phyloP scores from a whole-genome alignment of 1,284 basidiomycete genomes.

The Puccinia triticina region DNA sequence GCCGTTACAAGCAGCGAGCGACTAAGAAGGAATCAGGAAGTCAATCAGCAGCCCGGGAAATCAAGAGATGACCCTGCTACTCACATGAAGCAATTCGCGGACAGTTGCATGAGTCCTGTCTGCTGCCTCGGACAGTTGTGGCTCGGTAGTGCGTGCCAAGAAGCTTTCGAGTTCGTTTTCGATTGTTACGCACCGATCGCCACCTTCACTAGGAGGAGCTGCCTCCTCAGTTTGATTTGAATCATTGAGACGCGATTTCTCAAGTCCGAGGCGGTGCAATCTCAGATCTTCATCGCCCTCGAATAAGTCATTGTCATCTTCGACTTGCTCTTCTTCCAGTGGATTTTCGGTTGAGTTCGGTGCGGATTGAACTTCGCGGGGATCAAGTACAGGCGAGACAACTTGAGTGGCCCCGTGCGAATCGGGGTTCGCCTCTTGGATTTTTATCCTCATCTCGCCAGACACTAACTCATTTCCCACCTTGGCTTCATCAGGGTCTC shows the following conservation, averaged over 20 bases:
- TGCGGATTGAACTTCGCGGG: not conserved
- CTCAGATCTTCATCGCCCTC: conserved; percentile 46
- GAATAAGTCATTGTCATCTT: conserved; percentile 51
- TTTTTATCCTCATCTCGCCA: not conserved
- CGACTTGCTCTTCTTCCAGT: conserved; percentile 8
- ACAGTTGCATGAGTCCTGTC: not conserved
- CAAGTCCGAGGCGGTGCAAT: conserved; percentile 20
- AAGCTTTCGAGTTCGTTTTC: conserved; percentile 15
- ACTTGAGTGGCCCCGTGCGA: not conserved
- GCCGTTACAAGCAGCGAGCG: not conserved
- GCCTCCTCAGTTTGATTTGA: not conserved
- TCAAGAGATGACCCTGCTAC: not conserved
- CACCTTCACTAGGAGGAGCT: not conserved
- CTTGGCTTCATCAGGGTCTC: not conserved
- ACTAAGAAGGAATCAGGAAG: not conserved
- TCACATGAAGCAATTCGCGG: not conserved
- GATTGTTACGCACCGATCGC: conserved; percentile 18
- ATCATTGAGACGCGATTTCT: not conserved
- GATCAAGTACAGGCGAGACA: not conserved
- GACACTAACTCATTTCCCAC: not conserved
- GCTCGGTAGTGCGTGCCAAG: not conserved
- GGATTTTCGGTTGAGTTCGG: not conserved
- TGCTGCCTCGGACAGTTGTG: not conserved
- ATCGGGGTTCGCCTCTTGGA: not conserved
- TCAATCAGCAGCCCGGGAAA: not conserved